Base-by-base conservation (phyloP, 768 basidiomycete genomes). In the Gyrodon lividus region DNA sequence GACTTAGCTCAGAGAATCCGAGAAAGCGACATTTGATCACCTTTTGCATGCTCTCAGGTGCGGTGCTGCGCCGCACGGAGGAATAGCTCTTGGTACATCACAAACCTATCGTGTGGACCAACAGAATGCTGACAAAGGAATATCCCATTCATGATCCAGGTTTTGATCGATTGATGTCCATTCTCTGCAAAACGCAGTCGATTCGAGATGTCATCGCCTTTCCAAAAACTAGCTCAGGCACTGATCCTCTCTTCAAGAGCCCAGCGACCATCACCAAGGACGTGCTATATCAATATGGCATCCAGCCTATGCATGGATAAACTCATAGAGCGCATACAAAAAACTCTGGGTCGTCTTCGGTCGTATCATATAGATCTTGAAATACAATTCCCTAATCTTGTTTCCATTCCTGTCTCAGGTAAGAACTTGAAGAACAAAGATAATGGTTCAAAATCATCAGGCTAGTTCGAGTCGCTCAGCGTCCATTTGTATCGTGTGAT, bases 121-220 rank as follows among this genome's bases (percentile, higher is more conserved):
- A 49, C 31, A 42, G 46, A 31, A 22, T 43, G n/a, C 52, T 50
- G 30, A 59, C 38, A 51, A 45, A 43, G 10, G 20, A 5, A 33
- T 23, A 46, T 41, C 22, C 4, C 10, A 24, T 30, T 46, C 43
- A 42, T 52, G 5, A 41, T 55, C 19, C 67, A 95, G 94, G 94
- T 41, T 91, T 98, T 59, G 95, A 98, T 76, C 83, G 95, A 30
- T 74, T 98, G 55, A 88, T 97, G 83, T 79, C 93, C 12, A 93
- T 95, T 57, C 78, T 98, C 3, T 94, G 92, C 74, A 82, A 84
- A 56, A 81, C 92, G 4, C 79, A 81, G 52, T 92, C 92, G 34
- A 98, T 98, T 59, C 80, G 92, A 54, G 93, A 97, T 61, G 95
- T 98, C 57, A 96, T 98, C 58, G 95, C 95, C 17, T 98, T 98